Base-by-base conservation (phyloP, 306 rosid species). In the Prunus mira region DNA sequence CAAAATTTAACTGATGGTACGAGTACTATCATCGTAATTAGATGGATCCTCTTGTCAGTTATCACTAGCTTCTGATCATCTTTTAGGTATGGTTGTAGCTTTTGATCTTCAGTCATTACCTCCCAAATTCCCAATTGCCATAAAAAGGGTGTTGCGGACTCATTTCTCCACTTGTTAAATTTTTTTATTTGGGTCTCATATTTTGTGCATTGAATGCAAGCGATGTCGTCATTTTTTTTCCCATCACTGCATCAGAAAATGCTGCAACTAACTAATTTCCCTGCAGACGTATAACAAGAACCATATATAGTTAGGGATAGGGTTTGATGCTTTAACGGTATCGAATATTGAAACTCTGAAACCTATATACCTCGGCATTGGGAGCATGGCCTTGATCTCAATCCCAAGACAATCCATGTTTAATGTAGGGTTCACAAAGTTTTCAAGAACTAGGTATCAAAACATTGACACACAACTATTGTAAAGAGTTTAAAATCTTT, bases 141-240 rank as follows among this genome's bases (percentile, higher is more conserved):
- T 46, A 4, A 52, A 64, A 50, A 7, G 22, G 22, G 55, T 65
- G 17, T 64, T 65, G 61, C 13, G 66, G 61, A 50, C 50, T 22
- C 58, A 38, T 15, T 15, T 62, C 22, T 28, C 67, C 67, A 6
- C 0, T 27, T 18, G 24, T 4, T 2, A 12, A 22, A 4, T 6
- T 28, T 60, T 11, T 12, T 60, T 25, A 9, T 27, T 15, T 15
- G 38, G 22, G 12, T 63, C 45, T 9, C 45, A 63, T 63, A 54
- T 63, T 63, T 38, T 63, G 45, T 15, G 67, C 34, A 15, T 52
- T 76, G n/a, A 24, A 67, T 41, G 4, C 41, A 64, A 67, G 24
- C 45, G 28, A 76, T 76, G 80, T 30, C 80, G 17, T 38, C 68
- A 67, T 56, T 38, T 34, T 34, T 67, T 24, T 68, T 25, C 10